Base-by-base conservation (phyloP, 2,329 filamentous ascomycete species). In the Trichoderma guizhouense region DNA sequence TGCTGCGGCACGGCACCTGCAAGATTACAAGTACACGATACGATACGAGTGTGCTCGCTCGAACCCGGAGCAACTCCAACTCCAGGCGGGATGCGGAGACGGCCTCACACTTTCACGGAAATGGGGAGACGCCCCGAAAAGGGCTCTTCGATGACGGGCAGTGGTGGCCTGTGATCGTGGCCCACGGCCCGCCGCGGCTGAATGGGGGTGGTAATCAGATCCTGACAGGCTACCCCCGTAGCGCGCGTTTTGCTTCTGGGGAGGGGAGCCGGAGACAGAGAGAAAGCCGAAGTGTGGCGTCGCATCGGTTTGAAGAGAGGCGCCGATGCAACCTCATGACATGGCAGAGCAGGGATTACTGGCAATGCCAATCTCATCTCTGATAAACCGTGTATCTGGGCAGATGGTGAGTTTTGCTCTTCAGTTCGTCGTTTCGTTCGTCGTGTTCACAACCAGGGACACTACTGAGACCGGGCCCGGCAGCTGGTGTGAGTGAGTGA, bases 131-230 rank as follows among this genome's bases (percentile, higher is more conserved):
- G 36, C 65, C 39, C 65, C 71, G 66, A 69, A 60, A 64, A 47
- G 60, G 36, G 15, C 9, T 60, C 58, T 60, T 63, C 57, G 67
- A 72, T 72, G 70, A 72, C 64, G 63, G 69, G 55, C 69, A 71
- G 66, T 61, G 63, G 62, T 66, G 55, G 69, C 69, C 55, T 71
- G 69, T 61, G 67, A 68, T 57, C 68, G 71, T 72, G 71, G 60
- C 71, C 71, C 71, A 72, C 71, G 58, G 67, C 71, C 71, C 71
- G 71, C 39, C 30, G 71, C 71, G 71, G 71, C 67, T 72, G 71
- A 72, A 64, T 63, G 66, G 71, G 71, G 71, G 57, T 62, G 71
- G 60, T 51, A 71, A 64, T 64, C 66, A 58, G 71, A 72, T 72
- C 71, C 71, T 72, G 66, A 72, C 71, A 72, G 60, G 58, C 60